Conservation (phyloP, 345 rosid genomes). For the Ceriops decandra region DNA sequence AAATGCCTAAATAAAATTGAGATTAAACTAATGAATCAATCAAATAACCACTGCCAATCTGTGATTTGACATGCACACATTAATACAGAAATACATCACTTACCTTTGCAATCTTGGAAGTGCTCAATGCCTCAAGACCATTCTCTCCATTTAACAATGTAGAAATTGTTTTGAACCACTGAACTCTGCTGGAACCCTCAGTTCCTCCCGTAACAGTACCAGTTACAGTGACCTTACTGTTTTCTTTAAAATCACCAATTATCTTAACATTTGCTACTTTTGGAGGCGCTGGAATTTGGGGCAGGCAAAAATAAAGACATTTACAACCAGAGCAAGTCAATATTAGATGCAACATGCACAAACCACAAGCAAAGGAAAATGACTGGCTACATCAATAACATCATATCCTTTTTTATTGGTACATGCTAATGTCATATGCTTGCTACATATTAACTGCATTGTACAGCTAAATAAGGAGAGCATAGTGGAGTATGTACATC, state of each 20-base stretch:
- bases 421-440: no score
- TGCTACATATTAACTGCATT: no score
- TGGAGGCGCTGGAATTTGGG: slow-evolving; percentile 71
- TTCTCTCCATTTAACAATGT: slow-evolving; percentile 48
- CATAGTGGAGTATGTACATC: background rate
- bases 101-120: slow-evolving; percentile 90
- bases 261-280: slow-evolving; percentile 82
- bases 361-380: background rate
- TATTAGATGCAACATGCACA: slow-evolving; percentile 6
- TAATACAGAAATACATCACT: slow-evolving; percentile 5
- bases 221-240: slow-evolving; percentile 74
- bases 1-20: slow-evolving; percentile 56
- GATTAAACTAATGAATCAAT: slow-evolving; percentile 12
- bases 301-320: slow-evolving; percentile 8
- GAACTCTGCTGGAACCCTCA: slow-evolving; percentile 93
- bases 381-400: background rate
- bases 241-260: slow-evolving; percentile 82
- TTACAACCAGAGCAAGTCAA: slow-evolving; percentile 6
- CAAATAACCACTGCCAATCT: slow-evolving; percentile 3
- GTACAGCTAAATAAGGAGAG: background rate
- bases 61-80: slow-evolving; percentile 5
- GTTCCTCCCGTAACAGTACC: slow-evolving; percentile 86
- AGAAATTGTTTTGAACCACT: slow-evolving; percentile 79
- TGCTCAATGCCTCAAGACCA: slow-evolving; percentile 76
- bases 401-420: background rate